These are phyloP conservation scores for Vishniacozyma victoriae DNA, from an alignment of 768 basidiomycete genomes.

Conservation along the genomic window DNA sequence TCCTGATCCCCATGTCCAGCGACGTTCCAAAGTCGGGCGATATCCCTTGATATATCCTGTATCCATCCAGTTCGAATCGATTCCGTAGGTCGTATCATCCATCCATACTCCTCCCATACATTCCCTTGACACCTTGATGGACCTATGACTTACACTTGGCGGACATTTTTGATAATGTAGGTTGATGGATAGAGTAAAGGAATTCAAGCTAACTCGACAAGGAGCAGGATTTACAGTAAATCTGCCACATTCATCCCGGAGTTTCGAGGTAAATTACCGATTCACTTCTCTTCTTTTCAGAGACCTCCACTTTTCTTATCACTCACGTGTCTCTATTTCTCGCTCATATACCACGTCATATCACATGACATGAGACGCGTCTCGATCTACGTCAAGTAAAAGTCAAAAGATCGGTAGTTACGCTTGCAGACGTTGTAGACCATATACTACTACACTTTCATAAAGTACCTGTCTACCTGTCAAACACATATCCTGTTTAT, in stretches of 20 bases:
- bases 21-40: background rate
- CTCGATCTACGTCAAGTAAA: too few relatives aligned
- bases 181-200: conserved; percentile 16
- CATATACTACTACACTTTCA: too few relatives aligned
- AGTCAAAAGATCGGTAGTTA: too few relatives aligned
- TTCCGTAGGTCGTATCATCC: background rate
- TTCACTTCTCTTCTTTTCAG: background rate
- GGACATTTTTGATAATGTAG: conserved; percentile 28
- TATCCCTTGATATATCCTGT: background rate
- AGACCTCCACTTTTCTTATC: background rate
- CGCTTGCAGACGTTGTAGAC: too few relatives aligned
- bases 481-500: too few relatives aligned
- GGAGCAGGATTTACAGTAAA: background rate
- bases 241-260: conserved; percentile 2
- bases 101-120: background rate
- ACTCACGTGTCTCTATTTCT: background rate
- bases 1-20: background rate
- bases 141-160: conserved; percentile 31
- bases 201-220: too few relatives aligned
- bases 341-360: too few relatives aligned
- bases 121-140: background rate
- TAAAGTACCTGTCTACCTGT: too few relatives aligned
- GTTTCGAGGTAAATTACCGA: conserved; percentile 10
- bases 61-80: too few relatives aligned
- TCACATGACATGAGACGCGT: too few relatives aligned